phyloP scores from a whole-genome alignment of 2,329 filamentous ascomycete genomes.

The Pseudogymnoascus sp. region DNA sequence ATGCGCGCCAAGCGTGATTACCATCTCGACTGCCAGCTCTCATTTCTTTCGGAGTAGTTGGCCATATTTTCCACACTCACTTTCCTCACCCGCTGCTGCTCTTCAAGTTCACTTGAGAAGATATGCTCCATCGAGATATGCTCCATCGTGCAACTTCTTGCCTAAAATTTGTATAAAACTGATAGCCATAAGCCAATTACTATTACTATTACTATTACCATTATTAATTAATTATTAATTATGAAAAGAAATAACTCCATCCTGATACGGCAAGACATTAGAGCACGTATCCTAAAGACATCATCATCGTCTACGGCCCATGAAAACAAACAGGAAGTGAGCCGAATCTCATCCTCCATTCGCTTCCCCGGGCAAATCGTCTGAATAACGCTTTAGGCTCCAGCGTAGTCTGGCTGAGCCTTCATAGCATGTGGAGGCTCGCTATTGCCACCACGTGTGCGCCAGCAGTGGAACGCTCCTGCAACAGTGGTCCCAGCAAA shows the following conservation, averaged over 20 bases:
- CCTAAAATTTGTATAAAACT: neutral
- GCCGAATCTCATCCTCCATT: neutral
- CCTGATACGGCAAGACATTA: neutral
- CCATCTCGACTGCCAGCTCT: neutral
- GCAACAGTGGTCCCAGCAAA: neutral
- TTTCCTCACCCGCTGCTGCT: neutral
- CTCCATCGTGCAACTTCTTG: neutral
- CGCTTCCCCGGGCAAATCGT: no score
- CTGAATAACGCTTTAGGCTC: neutral
- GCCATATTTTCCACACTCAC: neutral
- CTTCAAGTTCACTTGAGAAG: neutral
- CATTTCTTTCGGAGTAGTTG: no score
- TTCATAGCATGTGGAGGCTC: neutral
- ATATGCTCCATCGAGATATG: neutral
- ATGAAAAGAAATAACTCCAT: neutral
- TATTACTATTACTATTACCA: neutral
- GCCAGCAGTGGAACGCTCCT: neutral
- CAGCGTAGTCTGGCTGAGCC: neutral
- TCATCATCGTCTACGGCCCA: neutral
- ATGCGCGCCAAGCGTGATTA: neutral
- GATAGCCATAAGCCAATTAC: neutral
- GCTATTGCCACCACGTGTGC: neutral
- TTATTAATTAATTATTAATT: neutral
- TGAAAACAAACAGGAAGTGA: neutral
- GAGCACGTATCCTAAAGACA: neutral